phyloP scores from a whole-genome alignment of 352 stramenopile species.

The Phytophthora kernoviae region DNA sequence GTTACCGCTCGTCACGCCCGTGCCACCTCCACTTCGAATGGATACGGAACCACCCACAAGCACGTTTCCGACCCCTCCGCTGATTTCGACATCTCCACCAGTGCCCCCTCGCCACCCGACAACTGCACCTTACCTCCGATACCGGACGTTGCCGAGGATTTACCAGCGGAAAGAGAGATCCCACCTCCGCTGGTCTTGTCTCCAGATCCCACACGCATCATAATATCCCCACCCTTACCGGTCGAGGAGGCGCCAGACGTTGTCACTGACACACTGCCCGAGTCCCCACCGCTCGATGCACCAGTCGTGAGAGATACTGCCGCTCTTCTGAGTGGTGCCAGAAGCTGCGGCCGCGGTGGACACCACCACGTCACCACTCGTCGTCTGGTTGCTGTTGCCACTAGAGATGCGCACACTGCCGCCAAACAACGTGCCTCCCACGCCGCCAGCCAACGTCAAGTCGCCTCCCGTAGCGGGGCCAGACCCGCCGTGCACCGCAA shows the following conservation, averaged over 20 bases:
- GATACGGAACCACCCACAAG: slow-evolving; percentile 18
- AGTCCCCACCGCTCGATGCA: background rate
- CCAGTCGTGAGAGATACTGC: background rate
- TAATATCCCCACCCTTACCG: slow-evolving; percentile 10
- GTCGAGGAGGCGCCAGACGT: slow-evolving; percentile 6
- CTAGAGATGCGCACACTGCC: slow-evolving; percentile 8
- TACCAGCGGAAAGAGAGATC: slow-evolving; percentile 10
- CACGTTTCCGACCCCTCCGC: slow-evolving; percentile 2
- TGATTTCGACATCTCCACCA: slow-evolving; percentile 13
- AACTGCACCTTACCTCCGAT: slow-evolving; percentile 8
- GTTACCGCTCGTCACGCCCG: slow-evolving; percentile 10
- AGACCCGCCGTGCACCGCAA: background rate
- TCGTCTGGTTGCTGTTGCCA: background rate
- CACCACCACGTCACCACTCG: background rate
- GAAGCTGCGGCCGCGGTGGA: background rate
- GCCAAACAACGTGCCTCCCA: background rate
- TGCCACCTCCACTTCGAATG: slow-evolving; percentile 23
- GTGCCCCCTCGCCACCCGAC: background rate
- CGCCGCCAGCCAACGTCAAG: background rate
- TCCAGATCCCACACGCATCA: slow-evolving; percentile 3
- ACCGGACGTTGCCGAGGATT: slow-evolving; percentile 6
- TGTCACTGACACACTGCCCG: background rate
- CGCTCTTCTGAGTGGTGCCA: background rate
- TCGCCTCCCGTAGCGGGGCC: background rate
- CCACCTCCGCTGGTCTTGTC: background rate